Evolutionary conservation across 495 filamentous ascomycete genomes (phyloP), one percentile per base, ranked within the genome.

Genomic region (Haplographium delicatum): DNA sequence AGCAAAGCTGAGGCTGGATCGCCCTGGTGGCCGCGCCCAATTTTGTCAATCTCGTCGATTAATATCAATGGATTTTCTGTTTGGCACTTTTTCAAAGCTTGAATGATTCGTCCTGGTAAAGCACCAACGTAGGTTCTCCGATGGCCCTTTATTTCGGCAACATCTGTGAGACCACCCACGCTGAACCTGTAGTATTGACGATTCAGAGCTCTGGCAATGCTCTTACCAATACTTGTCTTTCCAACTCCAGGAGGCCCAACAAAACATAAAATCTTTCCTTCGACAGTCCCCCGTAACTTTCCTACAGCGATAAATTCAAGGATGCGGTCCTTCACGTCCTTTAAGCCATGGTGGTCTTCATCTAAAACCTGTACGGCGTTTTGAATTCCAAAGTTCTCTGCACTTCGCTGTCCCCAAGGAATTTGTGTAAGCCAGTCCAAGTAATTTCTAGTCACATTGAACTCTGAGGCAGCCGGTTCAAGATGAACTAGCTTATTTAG

Each of bases 111-210:
- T 20, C 94, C 94, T 22, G 94, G 94, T 35, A 99, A 72, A 35
- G 94, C 94, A 49, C 94, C 94, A 45, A 99, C 91, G 61, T 99
- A 99, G 9, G 94, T 99, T 56, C 94, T 75, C 52, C 94, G 78
- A 63, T 99, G 94, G 37, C 94, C 94, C 74, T 99, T 99, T 69
- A 99, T 96, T 66, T 99, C 94, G n/a, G 94, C 93, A 56, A 97
- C 94, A 70, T 99, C 94, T 10, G 90, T 90, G 49, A 99, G 75
- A 50, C 94, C 94, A 57, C 94, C 94, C 13, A 99, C 94, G 53
- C 89, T 95, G 73, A 99, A 97, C 44, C 94, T 79, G 73, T 97
- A 97, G 70, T 97, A 99, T 64, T 97, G 84, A 27, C 94, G 76
- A 65, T 95, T 95, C 47, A 99, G 72, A 23, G 94, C 94, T 30